Evolutionary conservation across 345 rosid species (phyloP), one percentile per base, ranked within the genome.

Genomic region (Eucalyptus marginata): DNA sequence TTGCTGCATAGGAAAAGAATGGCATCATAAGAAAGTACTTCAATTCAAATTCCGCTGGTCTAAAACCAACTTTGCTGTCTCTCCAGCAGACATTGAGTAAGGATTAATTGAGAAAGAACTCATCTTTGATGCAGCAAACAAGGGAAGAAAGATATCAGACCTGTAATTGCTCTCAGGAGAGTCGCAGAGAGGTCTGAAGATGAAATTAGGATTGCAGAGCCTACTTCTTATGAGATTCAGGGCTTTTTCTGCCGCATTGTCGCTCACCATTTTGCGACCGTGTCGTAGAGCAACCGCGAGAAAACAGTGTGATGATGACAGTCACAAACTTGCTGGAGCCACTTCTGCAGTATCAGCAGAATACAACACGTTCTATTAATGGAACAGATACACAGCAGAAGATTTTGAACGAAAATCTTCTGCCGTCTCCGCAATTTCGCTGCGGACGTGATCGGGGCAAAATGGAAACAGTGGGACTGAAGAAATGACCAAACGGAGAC

Each of bases 101-200:
- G n/a, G 36, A 15, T 43, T 18, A 71, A 43, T 86, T 36, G 66
- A 83, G 66, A 49, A 49, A 46, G 62, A 83, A 59, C 24, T 0
- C 46, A 54, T 22, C 68, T 33, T 54, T 33, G 24, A 62, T 2
- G 46, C 86, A 29, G 54, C 33, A 66, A 87, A 86, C 52, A 36
- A 64, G 88, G 47, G 56, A 54, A 58, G 33, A 5, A n/a, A n/a
- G 87, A 86, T 83, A 87, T 46, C 86, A 58, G 79, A 97, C 99
- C 99, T 95, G 93, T 95, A 96, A 90, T 95, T 96, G 93, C 94
- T 94, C 83, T 96, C 99, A 16, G 98, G 91, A 22, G 95, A 93
- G 68, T 90, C 93, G 7, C 95, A 91, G 88, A 96, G 94, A 88
- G 93, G 92, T 86, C 92, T 95, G 91, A 94, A 94, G 92, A 96